Base-by-base conservation (phyloP, 2,329 filamentous ascomycete species). In the Colletotrichum coccodes region DNA sequence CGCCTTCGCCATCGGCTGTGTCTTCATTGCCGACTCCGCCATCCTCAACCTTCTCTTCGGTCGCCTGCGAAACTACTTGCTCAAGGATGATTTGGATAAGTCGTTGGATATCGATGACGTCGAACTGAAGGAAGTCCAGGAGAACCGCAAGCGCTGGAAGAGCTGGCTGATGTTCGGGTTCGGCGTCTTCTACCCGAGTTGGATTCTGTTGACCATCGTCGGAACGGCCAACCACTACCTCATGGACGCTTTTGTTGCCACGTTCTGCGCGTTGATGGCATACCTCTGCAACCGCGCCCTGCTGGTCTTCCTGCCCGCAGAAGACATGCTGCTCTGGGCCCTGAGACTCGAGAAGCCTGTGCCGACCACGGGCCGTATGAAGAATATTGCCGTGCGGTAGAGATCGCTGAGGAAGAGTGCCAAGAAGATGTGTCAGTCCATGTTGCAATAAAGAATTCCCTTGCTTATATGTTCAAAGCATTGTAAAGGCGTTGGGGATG, bases 181-280 rank as follows among this genome's bases (percentile, higher is more conserved):
- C 18, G 86, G 87, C 34, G 66, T 89, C 21, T 77, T 80, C 53
- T 89, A 89, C 73, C 87, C 87, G 2, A 72, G 77, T 6, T 83
- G 86, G 73, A 87, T 89, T 59, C 74, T 90, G 56, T 80, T 84
- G 0, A 85, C 85, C 34, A 90, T 91, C 68, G 84, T 91, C 32
- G 85, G 88, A 18, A 90, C 88, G 0, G 89, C 88, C 38, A 91
- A 91, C 73, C 89, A 85, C 72, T 86, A 92, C 76, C 85, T 91
- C 53, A 82, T 92, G 5, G 91, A 93, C 77, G 90, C 91, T 0
- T 82, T 91, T 23, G 90, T 89, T 1, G 90, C 90, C 0, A 84
- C 87, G 1, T 72, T 87, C 21, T 89, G 92, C 3, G 91, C 90
- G 53, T 81, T 82, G 0, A 71, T 91, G 11, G 89, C 89, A 0